Percentiles rank a stretch among this genome's conserved stretches.
Conservation (phyloP, 2,329 filamentous ascomycete genomes). For the Xylaria sp. region DNA sequence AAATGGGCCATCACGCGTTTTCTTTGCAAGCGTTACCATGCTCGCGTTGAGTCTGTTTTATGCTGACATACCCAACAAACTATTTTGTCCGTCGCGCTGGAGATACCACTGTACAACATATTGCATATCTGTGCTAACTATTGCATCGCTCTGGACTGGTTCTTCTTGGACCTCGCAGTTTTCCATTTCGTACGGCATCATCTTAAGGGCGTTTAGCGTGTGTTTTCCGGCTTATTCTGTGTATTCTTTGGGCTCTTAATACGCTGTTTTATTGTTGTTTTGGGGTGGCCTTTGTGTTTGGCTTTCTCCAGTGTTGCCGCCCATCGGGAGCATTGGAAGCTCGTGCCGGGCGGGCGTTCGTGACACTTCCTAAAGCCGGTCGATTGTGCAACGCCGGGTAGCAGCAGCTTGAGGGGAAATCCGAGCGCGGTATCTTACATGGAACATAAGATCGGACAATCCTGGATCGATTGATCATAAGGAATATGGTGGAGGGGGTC, state of each 20-base stretch:
- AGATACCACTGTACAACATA: constrained; percentile 51
- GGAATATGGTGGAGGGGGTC: constrained; percentile 10
- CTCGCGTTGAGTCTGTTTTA: constrained; percentile 36
- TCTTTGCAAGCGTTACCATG: constrained; percentile 33
- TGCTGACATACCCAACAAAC: constrained; percentile 46
- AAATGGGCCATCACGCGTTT: constrained; percentile 24
- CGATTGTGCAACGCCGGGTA: constrained; percentile 42
- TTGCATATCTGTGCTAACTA: constrained; percentile 34
- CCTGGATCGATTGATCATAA: constrained; percentile 11
- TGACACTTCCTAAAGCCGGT: constrained; percentile 31
- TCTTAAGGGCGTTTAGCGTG: constrained; percentile 36
- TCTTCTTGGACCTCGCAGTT: constrained; percentile 24
- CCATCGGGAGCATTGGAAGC: constrained; percentile 19
- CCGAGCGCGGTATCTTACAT: constrained; percentile 32
- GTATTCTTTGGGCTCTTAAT: background rate
- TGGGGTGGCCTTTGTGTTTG: constrained; percentile 14
- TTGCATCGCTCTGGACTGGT: constrained; percentile 34
- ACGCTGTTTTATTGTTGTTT: constrained; percentile 21
- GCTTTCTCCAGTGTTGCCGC: constrained; percentile 8
- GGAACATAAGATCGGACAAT: constrained; percentile 14
- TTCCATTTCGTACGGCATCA: constrained; percentile 34
- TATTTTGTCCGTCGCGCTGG: constrained; percentile 44
- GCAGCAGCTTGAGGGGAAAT: constrained; percentile 40
- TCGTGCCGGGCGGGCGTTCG: constrained; percentile 31
- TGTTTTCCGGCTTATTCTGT: constrained; percentile 32